These are phyloP conservation scores for Catharanthus roseus DNA, from an alignment of 257 asterid genomes.

Conservation along the genomic window DNA sequence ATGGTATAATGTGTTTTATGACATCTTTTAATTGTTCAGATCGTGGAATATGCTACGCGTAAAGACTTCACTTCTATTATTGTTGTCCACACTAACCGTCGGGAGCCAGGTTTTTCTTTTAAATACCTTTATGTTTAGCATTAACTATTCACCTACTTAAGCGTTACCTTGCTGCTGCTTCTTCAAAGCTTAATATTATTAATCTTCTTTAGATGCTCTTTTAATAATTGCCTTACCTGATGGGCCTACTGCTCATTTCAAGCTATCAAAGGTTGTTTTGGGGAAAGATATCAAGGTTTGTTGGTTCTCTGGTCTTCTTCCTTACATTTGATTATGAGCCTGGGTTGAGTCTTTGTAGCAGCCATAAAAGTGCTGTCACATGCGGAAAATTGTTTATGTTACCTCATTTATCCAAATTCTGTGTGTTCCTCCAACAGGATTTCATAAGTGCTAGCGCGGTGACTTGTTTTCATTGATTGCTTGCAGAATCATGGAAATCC, in stretches of 20 bases:
- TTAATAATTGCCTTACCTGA: slow-evolving; percentile 68
- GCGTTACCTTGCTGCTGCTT: background rate
- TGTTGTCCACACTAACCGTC: slow-evolving; percentile 90
- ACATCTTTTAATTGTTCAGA: slow-evolving; percentile 31
- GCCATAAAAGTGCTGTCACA: background rate
- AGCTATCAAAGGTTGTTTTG: slow-evolving; percentile 71
- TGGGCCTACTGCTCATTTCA: slow-evolving; percentile 98
- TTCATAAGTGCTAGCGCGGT: background rate
- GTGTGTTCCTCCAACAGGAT: background rate
- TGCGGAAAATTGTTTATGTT: background rate
- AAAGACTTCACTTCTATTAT: slow-evolving; percentile 80
- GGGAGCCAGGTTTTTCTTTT: slow-evolving; percentile 69
- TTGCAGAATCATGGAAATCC: slow-evolving; percentile 96
- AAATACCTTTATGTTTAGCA: background rate
- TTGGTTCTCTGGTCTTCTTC: background rate
- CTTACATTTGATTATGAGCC: background rate
- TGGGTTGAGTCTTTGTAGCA: background rate
- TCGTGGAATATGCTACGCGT: slow-evolving; percentile 71
- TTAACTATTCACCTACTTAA: background rate
- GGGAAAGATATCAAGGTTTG: slow-evolving; percentile 83
- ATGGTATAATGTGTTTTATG: too few species aligned
- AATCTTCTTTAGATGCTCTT: slow-evolving; percentile 65
- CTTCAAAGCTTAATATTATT: background rate
- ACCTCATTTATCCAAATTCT: background rate
- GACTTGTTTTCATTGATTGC: slow-evolving; percentile 9